phyloP scores from a whole-genome alignment of 176 grass and related monocot species.

The Saccharum officinarum region DNA sequence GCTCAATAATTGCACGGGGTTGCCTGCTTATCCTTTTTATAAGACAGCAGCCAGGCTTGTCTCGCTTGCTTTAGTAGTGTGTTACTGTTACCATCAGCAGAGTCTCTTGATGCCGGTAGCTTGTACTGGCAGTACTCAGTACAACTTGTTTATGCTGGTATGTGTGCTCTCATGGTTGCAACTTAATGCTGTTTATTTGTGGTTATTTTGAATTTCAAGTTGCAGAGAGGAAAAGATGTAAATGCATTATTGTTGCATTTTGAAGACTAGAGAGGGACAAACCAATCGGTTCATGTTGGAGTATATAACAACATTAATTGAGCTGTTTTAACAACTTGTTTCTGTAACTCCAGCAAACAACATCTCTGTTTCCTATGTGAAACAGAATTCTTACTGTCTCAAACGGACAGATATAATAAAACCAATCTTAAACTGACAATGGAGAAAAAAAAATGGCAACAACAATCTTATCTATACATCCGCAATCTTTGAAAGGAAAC shows the following conservation, averaged over 20 bases:
- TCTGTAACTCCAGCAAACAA: too few relatives aligned
- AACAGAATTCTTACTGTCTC: not conserved
- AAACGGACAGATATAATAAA: not conserved
- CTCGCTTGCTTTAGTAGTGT: conserved; percentile 12
- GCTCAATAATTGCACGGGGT: conserved; percentile 44
- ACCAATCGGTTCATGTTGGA: not conserved
- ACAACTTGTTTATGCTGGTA: too few relatives aligned
- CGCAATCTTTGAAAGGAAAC: not conserved
- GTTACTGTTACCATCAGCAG: not conserved
- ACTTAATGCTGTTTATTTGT: not conserved
- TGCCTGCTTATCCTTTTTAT: conserved; percentile 48
- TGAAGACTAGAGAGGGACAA: not conserved
- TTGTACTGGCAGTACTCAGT: not conserved
- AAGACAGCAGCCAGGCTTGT: conserved; percentile 33
- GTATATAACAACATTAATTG: too few relatives aligned
- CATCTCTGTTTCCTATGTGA: not conserved
- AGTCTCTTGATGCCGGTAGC: not conserved
- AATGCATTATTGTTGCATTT: not conserved
- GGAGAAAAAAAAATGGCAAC: not conserved
- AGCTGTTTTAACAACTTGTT: too few relatives aligned
- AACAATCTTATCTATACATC: not conserved
- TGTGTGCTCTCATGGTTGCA: not conserved
- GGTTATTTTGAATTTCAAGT: not conserved
- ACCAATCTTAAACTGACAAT: not conserved
- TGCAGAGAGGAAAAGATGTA: not conserved